These are phyloP conservation scores for Exsudoporus frostii DNA, from an alignment of 768 basidiomycete genomes.

Conservation along the genomic window DNA sequence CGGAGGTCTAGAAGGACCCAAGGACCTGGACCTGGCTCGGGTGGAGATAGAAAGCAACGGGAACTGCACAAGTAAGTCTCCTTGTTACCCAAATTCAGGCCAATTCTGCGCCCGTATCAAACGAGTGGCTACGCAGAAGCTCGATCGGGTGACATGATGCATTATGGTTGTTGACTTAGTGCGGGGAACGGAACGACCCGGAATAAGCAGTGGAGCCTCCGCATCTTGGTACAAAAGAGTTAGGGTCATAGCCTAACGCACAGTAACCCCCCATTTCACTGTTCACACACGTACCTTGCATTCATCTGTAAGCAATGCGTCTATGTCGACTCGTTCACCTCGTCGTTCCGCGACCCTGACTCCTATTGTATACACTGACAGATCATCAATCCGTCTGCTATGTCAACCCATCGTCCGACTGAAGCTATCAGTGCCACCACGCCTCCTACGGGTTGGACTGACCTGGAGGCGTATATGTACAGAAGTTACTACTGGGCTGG, in stretches of 20 bases:
- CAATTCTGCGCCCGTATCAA: neutral
- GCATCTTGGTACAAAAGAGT: neutral
- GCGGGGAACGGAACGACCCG: neutral
- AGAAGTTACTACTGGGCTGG: neutral
- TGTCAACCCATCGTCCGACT: neutral
- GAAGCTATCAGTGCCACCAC: neutral
- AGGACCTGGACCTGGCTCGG: neutral
- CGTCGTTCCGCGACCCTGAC: neutral
- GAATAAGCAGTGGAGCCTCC: neutral
- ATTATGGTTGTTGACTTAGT: neutral
- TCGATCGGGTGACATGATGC: no score
- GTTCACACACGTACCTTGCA: neutral
- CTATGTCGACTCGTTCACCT: neutral
- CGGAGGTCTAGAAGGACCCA: neutral
- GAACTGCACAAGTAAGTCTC: neutral
- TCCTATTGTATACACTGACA: neutral
- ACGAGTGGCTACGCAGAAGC: neutral
- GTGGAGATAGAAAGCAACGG: neutral
- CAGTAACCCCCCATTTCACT: neutral
- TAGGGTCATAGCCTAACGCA: neutral
- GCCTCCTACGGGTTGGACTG: slow-evolving; percentile 1
- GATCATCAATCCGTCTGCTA: neutral
- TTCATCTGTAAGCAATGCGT: neutral
- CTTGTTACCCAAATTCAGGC: neutral
- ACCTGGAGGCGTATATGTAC: neutral